Evolutionary conservation across 441 rosid genomes (phyloP).

Genomic region (Corymbia citriodora): DNA sequence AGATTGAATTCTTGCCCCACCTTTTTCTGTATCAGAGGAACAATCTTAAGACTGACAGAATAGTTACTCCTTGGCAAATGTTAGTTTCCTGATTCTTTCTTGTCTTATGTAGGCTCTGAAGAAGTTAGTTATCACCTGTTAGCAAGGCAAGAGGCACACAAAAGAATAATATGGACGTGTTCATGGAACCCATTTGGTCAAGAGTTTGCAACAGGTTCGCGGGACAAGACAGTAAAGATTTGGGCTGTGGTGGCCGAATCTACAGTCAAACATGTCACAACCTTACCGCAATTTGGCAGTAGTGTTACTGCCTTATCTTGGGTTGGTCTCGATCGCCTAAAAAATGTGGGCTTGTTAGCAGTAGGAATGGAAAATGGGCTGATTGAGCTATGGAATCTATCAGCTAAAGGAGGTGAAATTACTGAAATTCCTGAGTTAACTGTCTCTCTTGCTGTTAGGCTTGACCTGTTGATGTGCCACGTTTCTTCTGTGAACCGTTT

Average conservation of each 20-base stretch:
- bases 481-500: conserved; percentile 72
- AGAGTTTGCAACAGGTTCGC: conserved; percentile 89
- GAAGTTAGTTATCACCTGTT: conserved; percentile 49
- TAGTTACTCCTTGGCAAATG: neutral
- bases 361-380: conserved; percentile 88
- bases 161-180: conserved; percentile 97
- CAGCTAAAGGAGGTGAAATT: conserved; percentile 18
- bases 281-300: conserved; percentile 65
- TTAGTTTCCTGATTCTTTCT: neutral
- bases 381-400: conserved; percentile 60
- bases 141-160: conserved; percentile 81
- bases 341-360: conserved; percentile 49
- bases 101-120: conserved; percentile 23
- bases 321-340: conserved; percentile 53
- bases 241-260: conserved; percentile 54
- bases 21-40: neutral
- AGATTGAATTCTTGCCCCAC: neutral
- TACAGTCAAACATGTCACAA: conserved; percentile 40
- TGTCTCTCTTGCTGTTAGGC: conserved; percentile 26
- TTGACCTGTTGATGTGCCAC: conserved; percentile 70
- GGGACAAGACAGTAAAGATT: conserved; percentile 92
- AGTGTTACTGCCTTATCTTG: conserved; percentile 89
- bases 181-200: conserved; percentile 93
- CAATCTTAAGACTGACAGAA: neutral
- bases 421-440: conserved; percentile 19